phyloP scores from a whole-genome alignment of 1,284 basidiomycete genomes.

The Boletus mariae region DNA sequence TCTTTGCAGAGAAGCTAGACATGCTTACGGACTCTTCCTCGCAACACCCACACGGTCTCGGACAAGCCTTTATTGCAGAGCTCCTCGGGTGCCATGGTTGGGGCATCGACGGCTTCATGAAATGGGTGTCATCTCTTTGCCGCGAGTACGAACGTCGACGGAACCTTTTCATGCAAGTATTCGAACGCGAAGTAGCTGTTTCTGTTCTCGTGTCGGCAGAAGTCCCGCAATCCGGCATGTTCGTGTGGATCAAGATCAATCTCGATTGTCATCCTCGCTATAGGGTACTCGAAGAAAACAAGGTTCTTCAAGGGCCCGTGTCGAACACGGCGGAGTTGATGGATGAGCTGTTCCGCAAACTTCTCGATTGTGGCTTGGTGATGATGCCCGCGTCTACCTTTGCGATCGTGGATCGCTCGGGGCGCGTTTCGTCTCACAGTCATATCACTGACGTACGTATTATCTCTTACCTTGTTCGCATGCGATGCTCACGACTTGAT shows the following conservation, averaged over 20 bases:
- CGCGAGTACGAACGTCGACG: conserved; percentile 31
- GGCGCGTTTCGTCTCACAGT: conserved; percentile 7
- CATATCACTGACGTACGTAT: conserved; percentile 30
- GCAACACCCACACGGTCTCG: conserved; percentile 31
- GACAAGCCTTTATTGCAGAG: conserved; percentile 33
- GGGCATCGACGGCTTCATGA: conserved; percentile 34
- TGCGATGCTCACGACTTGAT: background rate
- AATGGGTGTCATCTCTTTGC: conserved; percentile 31
- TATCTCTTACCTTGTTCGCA: background rate
- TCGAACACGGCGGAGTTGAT: conserved; percentile 35
- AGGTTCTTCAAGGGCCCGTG: conserved; percentile 12
- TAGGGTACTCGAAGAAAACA: conserved; percentile 17
- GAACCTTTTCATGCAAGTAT: conserved; percentile 33
- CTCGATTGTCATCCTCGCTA: conserved; percentile 31
- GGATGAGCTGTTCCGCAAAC: conserved; percentile 32
- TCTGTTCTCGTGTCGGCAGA: conserved; percentile 26
- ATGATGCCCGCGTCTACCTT: conserved; percentile 37
- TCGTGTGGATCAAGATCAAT: conserved; percentile 36
- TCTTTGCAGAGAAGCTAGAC: conserved; percentile 48
- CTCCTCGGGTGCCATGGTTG: conserved; percentile 28
- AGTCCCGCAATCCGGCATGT: conserved; percentile 35
- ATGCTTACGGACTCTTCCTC: conserved; percentile 35
- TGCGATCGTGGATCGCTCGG: conserved; percentile 28
- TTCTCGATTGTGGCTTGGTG: conserved; percentile 28
- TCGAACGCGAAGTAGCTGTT: conserved; percentile 21